These are phyloP conservation scores for Blastomyces parvus DNA, from an alignment of 2,329 filamentous ascomycete species.

Conservation along the genomic window DNA sequence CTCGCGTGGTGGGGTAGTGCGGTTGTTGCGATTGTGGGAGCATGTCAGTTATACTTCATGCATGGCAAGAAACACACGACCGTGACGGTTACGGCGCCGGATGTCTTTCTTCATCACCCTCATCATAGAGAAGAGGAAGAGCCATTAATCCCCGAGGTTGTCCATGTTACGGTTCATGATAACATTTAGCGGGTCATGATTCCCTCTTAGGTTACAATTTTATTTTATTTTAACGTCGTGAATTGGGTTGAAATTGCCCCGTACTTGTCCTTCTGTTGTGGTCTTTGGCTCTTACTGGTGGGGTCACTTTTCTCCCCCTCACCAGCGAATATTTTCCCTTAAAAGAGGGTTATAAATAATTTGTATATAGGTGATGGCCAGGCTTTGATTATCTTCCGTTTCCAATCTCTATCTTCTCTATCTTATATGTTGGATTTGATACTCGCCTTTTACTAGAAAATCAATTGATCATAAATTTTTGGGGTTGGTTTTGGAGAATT, in stretches of 20 bases:
- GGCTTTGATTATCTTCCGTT: background rate
- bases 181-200: background rate
- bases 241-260: background rate
- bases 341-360: background rate
- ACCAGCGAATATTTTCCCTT: background rate
- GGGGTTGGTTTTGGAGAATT: too few species aligned
- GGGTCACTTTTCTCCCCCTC: background rate
- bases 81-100: conserved; percentile 29
- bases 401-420: background rate
- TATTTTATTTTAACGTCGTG: background rate
- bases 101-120: conserved; percentile 20
- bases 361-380: background rate
- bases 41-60: conserved; percentile 48
- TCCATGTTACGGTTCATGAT: conserved; percentile 24
- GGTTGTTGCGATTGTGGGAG: conserved; percentile 47
- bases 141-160: conserved; percentile 17
- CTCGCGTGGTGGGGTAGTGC: conserved; percentile 54
- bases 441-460: background rate
- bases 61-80: conserved; percentile 39
- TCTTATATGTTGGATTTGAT: background rate
- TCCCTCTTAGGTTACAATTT: background rate
- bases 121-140: conserved; percentile 15
- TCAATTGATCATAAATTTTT: background rate
- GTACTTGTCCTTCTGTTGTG: background rate
- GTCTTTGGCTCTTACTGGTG: background rate